These are phyloP conservation scores for Eremochloa ophiuroides DNA, from an alignment of 176 grass and related monocot genomes.

Conservation along the genomic window DNA sequence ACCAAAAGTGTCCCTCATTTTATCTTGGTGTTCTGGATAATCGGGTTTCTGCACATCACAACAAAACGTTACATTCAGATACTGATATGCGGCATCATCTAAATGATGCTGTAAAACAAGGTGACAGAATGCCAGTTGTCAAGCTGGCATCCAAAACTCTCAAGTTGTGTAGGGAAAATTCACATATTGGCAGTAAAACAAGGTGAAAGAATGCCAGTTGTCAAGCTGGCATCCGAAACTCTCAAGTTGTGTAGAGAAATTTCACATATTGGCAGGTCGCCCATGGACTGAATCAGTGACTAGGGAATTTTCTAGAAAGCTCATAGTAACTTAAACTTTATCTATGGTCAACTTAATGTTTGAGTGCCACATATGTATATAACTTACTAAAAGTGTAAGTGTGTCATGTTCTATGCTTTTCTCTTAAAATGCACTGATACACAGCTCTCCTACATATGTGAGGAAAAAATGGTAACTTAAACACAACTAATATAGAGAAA, in stretches of 20 bases:
- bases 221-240: background rate
- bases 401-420: background rate
- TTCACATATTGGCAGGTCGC: background rate
- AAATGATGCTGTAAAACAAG: slow-evolving; percentile 4
- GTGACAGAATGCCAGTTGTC: background rate
- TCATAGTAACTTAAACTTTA: background rate
- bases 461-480: background rate
- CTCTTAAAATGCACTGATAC: background rate
- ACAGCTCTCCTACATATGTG: background rate
- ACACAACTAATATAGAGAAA: background rate
- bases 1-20: background rate
- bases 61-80: background rate
- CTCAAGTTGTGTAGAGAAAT: background rate
- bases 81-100: background rate
- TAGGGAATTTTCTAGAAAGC: background rate
- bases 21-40: slow-evolving; percentile 18
- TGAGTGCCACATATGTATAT: background rate
- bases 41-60: slow-evolving; percentile 31
- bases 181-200: slow-evolving; percentile 14
- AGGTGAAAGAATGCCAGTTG: background rate
- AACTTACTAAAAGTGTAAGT: background rate
- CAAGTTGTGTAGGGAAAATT: background rate
- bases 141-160: background rate
- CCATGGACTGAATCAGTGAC: background rate
- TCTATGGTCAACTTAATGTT: background rate